Percentiles rank a stretch among this genome's conserved stretches.
phyloP scores from a whole-genome alignment of 768 basidiomycete species.

The Calocera viscosa region DNA sequence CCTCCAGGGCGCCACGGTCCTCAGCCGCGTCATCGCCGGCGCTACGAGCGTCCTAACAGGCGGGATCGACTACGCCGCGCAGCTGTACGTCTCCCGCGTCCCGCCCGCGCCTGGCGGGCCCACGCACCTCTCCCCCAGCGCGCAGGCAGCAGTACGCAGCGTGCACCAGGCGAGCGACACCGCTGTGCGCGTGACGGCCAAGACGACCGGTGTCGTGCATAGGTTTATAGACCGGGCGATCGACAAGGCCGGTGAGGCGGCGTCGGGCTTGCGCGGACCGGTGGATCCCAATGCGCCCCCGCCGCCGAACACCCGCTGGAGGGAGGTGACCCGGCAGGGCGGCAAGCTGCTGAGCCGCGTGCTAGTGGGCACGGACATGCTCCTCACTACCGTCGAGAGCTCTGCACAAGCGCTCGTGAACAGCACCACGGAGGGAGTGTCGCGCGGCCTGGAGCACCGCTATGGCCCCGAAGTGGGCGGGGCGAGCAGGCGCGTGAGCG shows the following conservation, averaged over 20 bases:
- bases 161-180: constrained; percentile 54
- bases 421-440: constrained; percentile 14
- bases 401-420: constrained; percentile 33
- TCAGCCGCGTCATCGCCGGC: constrained; percentile 53
- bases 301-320: constrained; percentile 12
- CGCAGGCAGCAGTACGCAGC: constrained; percentile 43
- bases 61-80: constrained; percentile 49
- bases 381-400: constrained; percentile 46
- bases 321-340: constrained; percentile 21
- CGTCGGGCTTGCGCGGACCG: neutral
- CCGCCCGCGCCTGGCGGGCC: constrained; percentile 37
- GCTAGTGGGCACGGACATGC: constrained; percentile 51
- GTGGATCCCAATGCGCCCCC: constrained; percentile 11
- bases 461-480: constrained; percentile 55
- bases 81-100: constrained; percentile 48
- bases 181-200: constrained; percentile 52
- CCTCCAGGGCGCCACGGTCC: neutral
- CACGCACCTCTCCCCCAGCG: constrained; percentile 47
- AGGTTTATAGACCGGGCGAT: constrained; percentile 45
- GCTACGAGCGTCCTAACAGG: constrained; percentile 51
- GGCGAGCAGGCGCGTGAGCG: constrained; percentile 46
- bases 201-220: constrained; percentile 51
- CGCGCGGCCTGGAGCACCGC: constrained; percentile 45
- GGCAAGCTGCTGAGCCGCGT: constrained; percentile 30
- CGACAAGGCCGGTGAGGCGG: constrained; percentile 31